Base-by-base conservation (phyloP, 495 filamentous ascomycete species). In the Penicillium crystallinum region DNA sequence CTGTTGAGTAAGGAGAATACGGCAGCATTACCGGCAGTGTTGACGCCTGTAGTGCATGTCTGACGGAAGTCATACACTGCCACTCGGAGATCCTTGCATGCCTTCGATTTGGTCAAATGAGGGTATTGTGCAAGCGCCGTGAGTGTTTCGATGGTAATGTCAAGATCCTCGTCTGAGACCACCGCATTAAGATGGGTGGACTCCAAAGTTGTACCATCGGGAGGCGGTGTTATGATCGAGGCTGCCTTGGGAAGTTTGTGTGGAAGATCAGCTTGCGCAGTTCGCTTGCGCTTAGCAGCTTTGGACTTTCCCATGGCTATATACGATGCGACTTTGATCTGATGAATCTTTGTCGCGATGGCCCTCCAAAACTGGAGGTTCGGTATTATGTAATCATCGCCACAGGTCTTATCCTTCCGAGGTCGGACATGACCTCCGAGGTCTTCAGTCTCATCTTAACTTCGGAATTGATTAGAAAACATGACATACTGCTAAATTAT, bases 1-100 rank as follows among this genome's bases (percentile, higher is more conserved):
- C 14, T 36, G 15, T 36, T n/a, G 34, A 38, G 22, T 14, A 17
- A 43, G 46, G 25, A 54, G 5, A 17, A 21, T 18, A 25, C 27
- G 42, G 25, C 27, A 41, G 22, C 54, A 25, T n/a, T 60, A 68
- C 65, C 67, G 29, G 69, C 62, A 53, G 55, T 63, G 48, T 70
- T 70, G n/a, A 66, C 53, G 17, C 69, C 69, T 5, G 69, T 72
- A 1, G 65, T 69, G 52, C 69, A 72, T 14, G 69, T 60, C 53
- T 67, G 69, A 6, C 69, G 69, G 41, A 72, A 72, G 30, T 69
- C 62, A 52, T 72, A 70, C 17, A 72, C 67, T 10, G 69, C 69
- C 12, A 59, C 62, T 30, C 69, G 65, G 14, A 72, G 63, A 25
- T 72, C 69, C 46, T 69, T 70, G 61, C 69, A 72, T 49, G 62